Evolutionary conservation across 768 basidiomycete genomes (phyloP).

Genomic region (Lactarius deliciosus): DNA sequence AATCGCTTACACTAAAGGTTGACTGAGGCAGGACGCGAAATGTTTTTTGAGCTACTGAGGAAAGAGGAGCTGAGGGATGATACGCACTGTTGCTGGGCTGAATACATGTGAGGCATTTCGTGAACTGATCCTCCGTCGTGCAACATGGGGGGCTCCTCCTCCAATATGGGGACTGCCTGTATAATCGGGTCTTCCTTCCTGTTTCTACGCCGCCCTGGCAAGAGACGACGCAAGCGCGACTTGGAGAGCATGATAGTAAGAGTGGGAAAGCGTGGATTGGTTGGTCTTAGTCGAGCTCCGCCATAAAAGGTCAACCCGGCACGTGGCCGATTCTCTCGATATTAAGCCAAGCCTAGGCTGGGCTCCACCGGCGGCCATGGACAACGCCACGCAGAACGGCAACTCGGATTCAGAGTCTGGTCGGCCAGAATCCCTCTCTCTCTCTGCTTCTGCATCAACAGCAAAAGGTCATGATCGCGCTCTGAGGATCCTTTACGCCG

Average conservation of each 20-base stretch:
- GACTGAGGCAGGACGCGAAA: not conserved
- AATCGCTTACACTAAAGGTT: slow-evolving; percentile 6
- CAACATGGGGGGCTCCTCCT: slow-evolving; percentile 2
- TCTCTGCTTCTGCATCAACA: slow-evolving; percentile 25
- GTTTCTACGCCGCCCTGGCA: slow-evolving; percentile 21
- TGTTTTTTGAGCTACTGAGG: slow-evolving; percentile 2
- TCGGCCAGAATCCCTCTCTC: slow-evolving; percentile 24
- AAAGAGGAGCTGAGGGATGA: not conserved
- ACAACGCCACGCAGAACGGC: not conserved
- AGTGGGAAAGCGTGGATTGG: not conserved
- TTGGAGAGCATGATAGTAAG: slow-evolving; percentile 10
- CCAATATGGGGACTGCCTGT: slow-evolving; percentile 22
- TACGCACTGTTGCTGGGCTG: slow-evolving; percentile 7
- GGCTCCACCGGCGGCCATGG: slow-evolving; percentile 4
- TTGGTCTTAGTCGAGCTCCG: not conserved
- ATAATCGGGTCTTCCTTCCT: slow-evolving; percentile 18
- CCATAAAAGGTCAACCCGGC: slow-evolving; percentile 11
- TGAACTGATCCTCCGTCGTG: slow-evolving; percentile 15
- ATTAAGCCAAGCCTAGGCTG: slow-evolving; percentile 16
- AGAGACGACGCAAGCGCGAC: slow-evolving; percentile 24
- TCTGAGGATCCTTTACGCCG: slow-evolving; percentile 16
- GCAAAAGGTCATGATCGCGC: slow-evolving; percentile 19
- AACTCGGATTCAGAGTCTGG: slow-evolving; percentile 28
- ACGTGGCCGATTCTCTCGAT: slow-evolving; percentile 20
- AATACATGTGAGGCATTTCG: slow-evolving; percentile 4